These are phyloP conservation scores for Cucurbita ficifolia DNA, from an alignment of 306 rosid genomes.

Conservation along the genomic window DNA sequence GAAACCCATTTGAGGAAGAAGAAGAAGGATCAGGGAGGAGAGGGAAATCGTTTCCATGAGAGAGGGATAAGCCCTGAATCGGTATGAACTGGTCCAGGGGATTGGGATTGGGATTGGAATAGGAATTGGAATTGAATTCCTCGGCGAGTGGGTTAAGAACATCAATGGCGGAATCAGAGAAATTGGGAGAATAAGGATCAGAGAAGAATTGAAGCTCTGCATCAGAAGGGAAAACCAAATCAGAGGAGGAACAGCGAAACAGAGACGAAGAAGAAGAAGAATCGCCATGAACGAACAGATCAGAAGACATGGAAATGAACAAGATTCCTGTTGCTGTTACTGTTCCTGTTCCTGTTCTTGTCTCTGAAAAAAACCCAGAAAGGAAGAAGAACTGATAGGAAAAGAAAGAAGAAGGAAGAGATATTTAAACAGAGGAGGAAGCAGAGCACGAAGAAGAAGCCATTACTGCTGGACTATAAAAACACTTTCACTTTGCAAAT, in stretches of 20 bases:
- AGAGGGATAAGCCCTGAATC: slow-evolving; percentile 22
- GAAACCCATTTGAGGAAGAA: slow-evolving; percentile 17
- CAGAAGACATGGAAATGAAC: slow-evolving; percentile 44
- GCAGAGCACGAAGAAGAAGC: neutral
- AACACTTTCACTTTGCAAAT: neutral
- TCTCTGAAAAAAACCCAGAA: neutral
- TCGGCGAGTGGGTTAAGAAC: slow-evolving; percentile 9
- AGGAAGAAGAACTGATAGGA: neutral
- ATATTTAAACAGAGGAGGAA: neutral
- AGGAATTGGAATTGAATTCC: slow-evolving; percentile 13
- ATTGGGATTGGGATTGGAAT: neutral
- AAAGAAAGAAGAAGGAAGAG: neutral
- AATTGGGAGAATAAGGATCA: slow-evolving; percentile 22
- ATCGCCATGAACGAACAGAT: slow-evolving; percentile 32
- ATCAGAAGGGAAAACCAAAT: slow-evolving; percentile 20
- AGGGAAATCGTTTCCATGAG: slow-evolving; percentile 11
- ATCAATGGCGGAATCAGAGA: slow-evolving; percentile 27
- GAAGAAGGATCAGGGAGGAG: slow-evolving; percentile 2
- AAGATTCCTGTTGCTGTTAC: neutral
- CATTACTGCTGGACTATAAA: neutral
- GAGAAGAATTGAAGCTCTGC: slow-evolving; percentile 31
- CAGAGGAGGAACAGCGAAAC: slow-evolving; percentile 24
- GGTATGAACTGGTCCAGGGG: slow-evolving; percentile 21
- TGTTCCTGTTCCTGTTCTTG: neutral
- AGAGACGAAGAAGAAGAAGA: slow-evolving; percentile 11